Base-by-base conservation (phyloP, 2,329 filamentous ascomycete species). In the Paradendryphiella salina region DNA sequence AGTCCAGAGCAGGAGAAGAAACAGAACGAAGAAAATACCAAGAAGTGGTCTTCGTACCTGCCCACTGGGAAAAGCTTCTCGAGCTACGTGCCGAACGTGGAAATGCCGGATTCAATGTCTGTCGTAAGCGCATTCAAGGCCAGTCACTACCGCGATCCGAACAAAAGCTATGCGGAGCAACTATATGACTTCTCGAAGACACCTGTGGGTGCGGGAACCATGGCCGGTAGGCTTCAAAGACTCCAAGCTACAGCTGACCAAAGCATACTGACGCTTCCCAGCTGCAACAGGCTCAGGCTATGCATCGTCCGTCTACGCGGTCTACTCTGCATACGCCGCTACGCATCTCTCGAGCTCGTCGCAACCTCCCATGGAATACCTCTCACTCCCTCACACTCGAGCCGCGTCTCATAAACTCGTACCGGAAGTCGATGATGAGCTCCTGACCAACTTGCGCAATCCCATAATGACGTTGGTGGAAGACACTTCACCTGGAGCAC, bases 171-270 rank as follows among this genome's bases (percentile, higher is more conserved):
- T 53, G 69, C 77, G 4, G 76, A 79, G 57, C 78, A 80, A 55
- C 63, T 80, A 11, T 76, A 77, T 49, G 77, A 79, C 49, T 79
- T 80, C 53, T 77, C 75, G 0, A 77, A 78, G 57, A 80, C 78
- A 5, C 78, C 78, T 4, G 77, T 80, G 3, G 78, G 78, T 11
- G 78, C 77, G 32, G 77, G 76, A 32, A 73, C 74, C 3, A 58
- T 76, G 28, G 73, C 73, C 40, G 74, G 74, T 75, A 65, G 53
- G 66, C 54, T 11, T 35, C 10, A 8, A 2, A 6, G 13, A n/a
- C 3, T 42, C 34, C 5, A 9, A 8, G 4, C n/a, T 26, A 9
- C 9, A 5, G 13, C 10, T 1, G 5, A 42, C 18, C 38, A 37
- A 36, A 44, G 6, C 26, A 26, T 21, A 21, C 40, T 54, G 2